Evolutionary conservation across 208 protist genomes (phyloP).

Genomic region (Acanthamoeba triangularis): DNA sequence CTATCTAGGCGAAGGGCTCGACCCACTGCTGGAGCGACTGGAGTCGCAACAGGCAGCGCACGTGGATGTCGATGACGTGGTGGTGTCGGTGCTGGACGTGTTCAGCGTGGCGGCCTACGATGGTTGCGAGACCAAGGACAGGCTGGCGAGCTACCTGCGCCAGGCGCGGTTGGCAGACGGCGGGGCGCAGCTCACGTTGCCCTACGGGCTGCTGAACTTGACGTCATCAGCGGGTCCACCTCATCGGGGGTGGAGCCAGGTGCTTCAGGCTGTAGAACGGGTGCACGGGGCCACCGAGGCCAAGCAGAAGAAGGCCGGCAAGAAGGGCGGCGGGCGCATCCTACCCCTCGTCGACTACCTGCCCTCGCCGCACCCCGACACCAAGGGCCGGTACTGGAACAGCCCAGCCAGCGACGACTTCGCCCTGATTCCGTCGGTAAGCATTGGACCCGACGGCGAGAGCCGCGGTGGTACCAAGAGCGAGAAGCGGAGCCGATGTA

Average conservation of each 20-base stretch:
- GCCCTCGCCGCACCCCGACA: too few species aligned
- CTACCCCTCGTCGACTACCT: neutral
- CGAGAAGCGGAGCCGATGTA: too few species aligned
- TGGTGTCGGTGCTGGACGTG: neutral
- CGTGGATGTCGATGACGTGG: neutral
- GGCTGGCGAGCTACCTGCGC: neutral
- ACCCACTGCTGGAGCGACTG: neutral
- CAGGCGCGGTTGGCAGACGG: neutral
- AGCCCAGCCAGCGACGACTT: too few species aligned
- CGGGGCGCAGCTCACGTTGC: too few species aligned
- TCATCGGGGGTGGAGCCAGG: neutral
- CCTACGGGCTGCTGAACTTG: too few species aligned
- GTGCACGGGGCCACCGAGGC: neutral
- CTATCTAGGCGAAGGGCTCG: neutral
- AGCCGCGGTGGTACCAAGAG: too few species aligned
- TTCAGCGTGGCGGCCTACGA: constrained; percentile 1
- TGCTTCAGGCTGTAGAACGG: neutral
- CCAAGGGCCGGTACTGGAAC: too few species aligned
- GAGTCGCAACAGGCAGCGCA: neutral
- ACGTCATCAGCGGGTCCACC: neutral
- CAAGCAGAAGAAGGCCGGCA: neutral
- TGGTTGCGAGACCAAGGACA: neutral
- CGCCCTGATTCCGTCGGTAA: too few species aligned
- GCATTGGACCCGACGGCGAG: too few species aligned
- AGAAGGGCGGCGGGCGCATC: neutral